These are phyloP conservation scores for Entomortierella beljakovae DNA, from an alignment of 192 early-diverging fungal genomes.

Conservation along the genomic window DNA sequence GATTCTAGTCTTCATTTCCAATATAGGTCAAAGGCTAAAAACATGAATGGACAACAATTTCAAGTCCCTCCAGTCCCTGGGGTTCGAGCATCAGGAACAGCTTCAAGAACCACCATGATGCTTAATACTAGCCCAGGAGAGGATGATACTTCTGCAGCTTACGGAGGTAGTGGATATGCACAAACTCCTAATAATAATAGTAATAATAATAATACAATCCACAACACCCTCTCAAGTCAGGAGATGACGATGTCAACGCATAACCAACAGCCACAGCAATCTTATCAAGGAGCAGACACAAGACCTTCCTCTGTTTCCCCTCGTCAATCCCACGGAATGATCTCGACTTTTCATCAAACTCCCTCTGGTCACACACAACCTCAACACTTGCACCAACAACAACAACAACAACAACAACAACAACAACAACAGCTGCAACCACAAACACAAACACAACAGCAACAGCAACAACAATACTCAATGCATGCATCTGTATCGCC, in stretches of 20 bases:
- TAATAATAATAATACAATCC: slow-evolving; percentile 4
- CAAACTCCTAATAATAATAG: neutral
- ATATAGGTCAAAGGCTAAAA: slow-evolving; percentile 16
- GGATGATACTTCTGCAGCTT: neutral
- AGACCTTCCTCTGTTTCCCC: slow-evolving; percentile 21
- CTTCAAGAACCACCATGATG: slow-evolving; percentile 12
- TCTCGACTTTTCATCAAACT: slow-evolving; percentile 6
- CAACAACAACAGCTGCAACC: slow-evolving; percentile 13
- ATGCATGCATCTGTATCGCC: slow-evolving; percentile 14
- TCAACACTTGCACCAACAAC: neutral
- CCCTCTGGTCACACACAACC: neutral
- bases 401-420: slow-evolving; percentile 12
- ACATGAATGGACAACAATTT: neutral
- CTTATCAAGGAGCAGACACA: slow-evolving; percentile 13
- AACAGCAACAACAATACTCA: slow-evolving; percentile 10
- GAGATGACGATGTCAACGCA: slow-evolving; percentile 20
- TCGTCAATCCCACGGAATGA: slow-evolving; percentile 18
- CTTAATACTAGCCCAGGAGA: neutral
- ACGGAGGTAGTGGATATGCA: neutral
- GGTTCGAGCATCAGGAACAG: slow-evolving; percentile 3
- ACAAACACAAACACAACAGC: slow-evolving; percentile 6
- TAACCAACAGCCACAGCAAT: slow-evolving; percentile 22
- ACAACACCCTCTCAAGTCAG: slow-evolving; percentile 12
- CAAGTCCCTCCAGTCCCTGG: neutral
- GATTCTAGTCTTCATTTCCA: slow-evolving; percentile 37